A percentile compares a stretch with the other conserved stretches of the same genome.
These are phyloP conservation scores for Pluteus cervinus DNA, from an alignment of 768 basidiomycete genomes.

Conservation along the genomic window DNA sequence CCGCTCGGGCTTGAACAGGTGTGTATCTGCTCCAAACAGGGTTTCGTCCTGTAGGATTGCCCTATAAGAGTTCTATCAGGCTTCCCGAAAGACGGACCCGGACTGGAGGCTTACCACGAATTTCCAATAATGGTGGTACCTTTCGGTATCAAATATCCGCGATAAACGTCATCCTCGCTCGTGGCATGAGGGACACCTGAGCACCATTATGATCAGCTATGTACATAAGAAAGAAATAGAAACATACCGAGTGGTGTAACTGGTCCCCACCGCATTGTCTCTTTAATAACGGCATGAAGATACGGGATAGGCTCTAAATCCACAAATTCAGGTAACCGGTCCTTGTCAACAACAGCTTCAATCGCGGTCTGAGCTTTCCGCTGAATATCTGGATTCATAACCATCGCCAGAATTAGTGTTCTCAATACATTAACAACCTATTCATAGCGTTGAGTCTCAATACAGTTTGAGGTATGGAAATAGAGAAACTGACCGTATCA, in stretches of 20 bases:
- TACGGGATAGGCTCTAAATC: neutral
- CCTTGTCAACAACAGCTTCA: neutral
- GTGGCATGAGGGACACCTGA: constrained; percentile 9
- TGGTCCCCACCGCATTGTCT: neutral
- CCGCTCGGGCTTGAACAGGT: neutral
- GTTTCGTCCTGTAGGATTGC: neutral
- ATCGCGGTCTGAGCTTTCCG: neutral
- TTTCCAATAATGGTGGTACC: constrained; percentile 7
- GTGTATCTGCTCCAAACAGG: neutral
- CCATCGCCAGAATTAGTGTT: neutral
- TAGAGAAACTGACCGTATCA: neutral
- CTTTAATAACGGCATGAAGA: neutral
- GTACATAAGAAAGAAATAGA: neutral
- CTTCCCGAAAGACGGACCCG: neutral
- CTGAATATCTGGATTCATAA: neutral
- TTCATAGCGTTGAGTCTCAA: neutral
- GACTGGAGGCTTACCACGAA: constrained; percentile 2
- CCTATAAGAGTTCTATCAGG: neutral
- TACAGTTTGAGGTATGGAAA: neutral
- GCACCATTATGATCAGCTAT: neutral
- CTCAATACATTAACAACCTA: neutral
- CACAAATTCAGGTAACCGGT: neutral
- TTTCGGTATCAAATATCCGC: constrained; percentile 11
- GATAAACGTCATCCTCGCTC: constrained; percentile 10
- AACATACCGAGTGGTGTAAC: neutral